Percentiles rank a stretch among this genome's conserved stretches.
phyloP scores from a whole-genome alignment of 2,329 filamentous ascomycete species.

The Coniochaeta ligniaria region DNA sequence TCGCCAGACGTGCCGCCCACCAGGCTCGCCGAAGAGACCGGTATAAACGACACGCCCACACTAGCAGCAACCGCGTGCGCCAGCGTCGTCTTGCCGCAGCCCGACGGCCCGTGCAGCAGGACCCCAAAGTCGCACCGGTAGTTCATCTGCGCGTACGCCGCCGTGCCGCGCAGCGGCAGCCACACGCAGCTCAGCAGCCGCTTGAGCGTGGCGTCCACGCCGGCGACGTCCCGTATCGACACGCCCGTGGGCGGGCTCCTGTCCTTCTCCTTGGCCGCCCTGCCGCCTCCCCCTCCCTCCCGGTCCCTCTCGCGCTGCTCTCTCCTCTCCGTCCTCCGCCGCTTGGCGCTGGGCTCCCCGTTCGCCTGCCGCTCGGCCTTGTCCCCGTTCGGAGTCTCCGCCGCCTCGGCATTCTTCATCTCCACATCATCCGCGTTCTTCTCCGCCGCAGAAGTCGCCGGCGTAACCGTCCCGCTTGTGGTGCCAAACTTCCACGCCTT shows the following conservation, averaged over 20 bases:
- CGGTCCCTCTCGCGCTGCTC: neutral
- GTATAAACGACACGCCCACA: conserved; percentile 69
- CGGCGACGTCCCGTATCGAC: conserved; percentile 65
- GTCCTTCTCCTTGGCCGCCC: conserved; percentile 35
- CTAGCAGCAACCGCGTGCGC: conserved; percentile 73
- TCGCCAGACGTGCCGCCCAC: conserved; percentile 85
- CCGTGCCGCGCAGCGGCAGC: conserved; percentile 62
- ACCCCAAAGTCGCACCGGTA: conserved; percentile 68
- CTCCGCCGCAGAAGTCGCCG: neutral
- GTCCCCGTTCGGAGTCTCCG: neutral
- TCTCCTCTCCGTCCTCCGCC: conserved; percentile 42
- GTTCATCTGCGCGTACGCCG: conserved; percentile 57
- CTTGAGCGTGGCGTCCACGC: conserved; percentile 64
- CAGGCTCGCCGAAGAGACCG: conserved; percentile 74
- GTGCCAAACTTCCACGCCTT: conserved; percentile 28
- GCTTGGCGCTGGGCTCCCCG: conserved; percentile 61
- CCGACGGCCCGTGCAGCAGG: conserved; percentile 74
- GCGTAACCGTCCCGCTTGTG: neutral
- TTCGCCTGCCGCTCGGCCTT: conserved; percentile 46
- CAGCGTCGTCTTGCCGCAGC: conserved; percentile 81
- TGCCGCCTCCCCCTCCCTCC: too few species aligned
- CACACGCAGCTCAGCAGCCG: conserved; percentile 66
- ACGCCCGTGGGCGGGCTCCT: conserved; percentile 60
- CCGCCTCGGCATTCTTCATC: neutral
- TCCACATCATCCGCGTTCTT: neutral